These are phyloP conservation scores for Coniella vitis DNA, from an alignment of 2,329 filamentous ascomycete species.

Conservation along the genomic window DNA sequence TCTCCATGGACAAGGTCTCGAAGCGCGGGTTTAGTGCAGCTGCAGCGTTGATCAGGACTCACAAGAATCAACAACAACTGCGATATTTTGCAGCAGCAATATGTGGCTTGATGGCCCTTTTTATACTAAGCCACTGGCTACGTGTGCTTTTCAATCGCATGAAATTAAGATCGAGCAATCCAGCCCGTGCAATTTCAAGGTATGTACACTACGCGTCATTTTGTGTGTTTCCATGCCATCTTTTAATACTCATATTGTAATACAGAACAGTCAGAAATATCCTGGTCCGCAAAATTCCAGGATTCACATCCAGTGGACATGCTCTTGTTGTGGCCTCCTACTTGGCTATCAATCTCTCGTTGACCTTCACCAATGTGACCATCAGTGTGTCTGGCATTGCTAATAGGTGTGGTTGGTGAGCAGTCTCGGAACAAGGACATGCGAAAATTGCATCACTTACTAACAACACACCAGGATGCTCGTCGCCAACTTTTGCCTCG, in stretches of 20 bases:
- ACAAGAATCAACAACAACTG: conserved; percentile 9
- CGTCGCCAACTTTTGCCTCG: conserved; percentile 39
- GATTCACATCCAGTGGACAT: conserved; percentile 28
- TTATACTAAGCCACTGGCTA: conserved; percentile 11
- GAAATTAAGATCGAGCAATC: not conserved
- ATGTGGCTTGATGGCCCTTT: conserved; percentile 10
- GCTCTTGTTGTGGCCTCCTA: conserved; percentile 25
- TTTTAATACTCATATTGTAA: not conserved
- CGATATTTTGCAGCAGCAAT: conserved; percentile 12
- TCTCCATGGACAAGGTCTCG: not conserved
- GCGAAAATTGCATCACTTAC: not conserved
- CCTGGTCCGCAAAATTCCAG: conserved; percentile 25
- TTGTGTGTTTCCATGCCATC: not conserved
- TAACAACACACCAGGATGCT: conserved; percentile 21
- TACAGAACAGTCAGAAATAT: conserved; percentile 23
- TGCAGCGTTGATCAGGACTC: not conserved
- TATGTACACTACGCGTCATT: not conserved
- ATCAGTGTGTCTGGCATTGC: conserved; percentile 18
- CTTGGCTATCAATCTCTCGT: conserved; percentile 23
- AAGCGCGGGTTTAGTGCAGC: not conserved
- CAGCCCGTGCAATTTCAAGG: conserved; percentile 7
- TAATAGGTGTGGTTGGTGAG: conserved; percentile 28
- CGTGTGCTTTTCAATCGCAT: conserved; percentile 7
- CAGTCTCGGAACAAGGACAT: not conserved
- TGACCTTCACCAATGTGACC: conserved; percentile 25